phyloP scores from a whole-genome alignment of 2,329 filamentous ascomycete genomes.

The Domatiomyces globalis region DNA sequence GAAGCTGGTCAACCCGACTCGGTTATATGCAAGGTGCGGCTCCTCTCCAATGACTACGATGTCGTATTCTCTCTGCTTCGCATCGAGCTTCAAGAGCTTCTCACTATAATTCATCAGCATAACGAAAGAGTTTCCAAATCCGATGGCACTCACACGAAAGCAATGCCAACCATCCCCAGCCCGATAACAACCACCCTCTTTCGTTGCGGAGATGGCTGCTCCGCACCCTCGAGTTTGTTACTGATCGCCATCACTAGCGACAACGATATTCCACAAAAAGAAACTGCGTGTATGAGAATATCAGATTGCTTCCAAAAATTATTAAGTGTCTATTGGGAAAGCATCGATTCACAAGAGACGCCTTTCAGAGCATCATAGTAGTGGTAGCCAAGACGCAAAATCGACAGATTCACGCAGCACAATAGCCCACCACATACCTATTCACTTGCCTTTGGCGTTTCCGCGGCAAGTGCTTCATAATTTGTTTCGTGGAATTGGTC shows the following conservation, averaged over 20 bases:
- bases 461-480: neutral
- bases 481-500: neutral
- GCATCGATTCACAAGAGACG: neutral
- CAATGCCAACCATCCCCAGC: slow-evolving; percentile 80
- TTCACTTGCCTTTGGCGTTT: neutral
- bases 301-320: neutral
- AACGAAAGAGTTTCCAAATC: neutral
- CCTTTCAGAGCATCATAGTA: neutral
- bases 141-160: slow-evolving; percentile 56
- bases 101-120: slow-evolving; percentile 42
- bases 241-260: slow-evolving; percentile 21
- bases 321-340: neutral
- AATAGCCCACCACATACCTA: neutral
- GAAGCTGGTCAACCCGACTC: slow-evolving; percentile 77
- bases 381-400: neutral
- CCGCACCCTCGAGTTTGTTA: slow-evolving; percentile 13
- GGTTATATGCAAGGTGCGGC: slow-evolving; percentile 75
- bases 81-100: slow-evolving; percentile 75
- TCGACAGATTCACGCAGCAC: neutral
- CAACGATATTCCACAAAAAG: slow-evolving; percentile 1
- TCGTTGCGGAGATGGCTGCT: slow-evolving; percentile 23
- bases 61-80: slow-evolving; percentile 59
- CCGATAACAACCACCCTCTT: slow-evolving; percentile 72
- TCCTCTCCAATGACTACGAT: slow-evolving; percentile 81
- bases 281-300: neutral